A percentile compares a stretch with the other conserved stretches of the same genome.
Evolutionary conservation across 441 rosid species (phyloP).

Genomic region (Croton setiger): DNA sequence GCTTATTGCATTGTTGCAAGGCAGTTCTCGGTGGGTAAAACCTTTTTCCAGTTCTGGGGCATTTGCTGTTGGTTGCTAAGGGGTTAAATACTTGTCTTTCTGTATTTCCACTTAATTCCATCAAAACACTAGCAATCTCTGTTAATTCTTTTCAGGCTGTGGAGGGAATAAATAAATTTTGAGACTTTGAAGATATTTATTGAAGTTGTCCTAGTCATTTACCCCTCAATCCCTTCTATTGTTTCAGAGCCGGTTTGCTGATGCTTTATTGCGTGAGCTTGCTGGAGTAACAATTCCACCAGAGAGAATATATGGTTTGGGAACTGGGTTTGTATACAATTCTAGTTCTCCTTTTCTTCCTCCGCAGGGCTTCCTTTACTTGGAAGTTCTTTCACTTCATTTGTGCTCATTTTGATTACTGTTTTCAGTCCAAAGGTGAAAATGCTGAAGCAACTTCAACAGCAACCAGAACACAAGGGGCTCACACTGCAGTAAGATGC

Average conservation of each 20-base stretch:
- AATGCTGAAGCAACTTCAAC: slow-evolving; percentile 79
- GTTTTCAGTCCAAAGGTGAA: slow-evolving; percentile 74
- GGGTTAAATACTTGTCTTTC: no score
- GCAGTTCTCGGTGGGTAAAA: no score
- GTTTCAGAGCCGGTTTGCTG: slow-evolving; percentile 76
- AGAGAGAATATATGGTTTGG: slow-evolving; percentile 77
- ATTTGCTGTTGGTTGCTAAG: no score
- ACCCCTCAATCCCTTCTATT: not conserved
- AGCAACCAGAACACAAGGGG: slow-evolving; percentile 78
- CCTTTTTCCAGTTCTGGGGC: no score
- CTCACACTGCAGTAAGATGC: slow-evolving; percentile 59
- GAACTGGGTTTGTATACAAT: slow-evolving; percentile 65
- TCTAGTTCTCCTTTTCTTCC: slow-evolving; percentile 5
- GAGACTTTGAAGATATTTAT: not conserved
- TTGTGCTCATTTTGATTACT: slow-evolving; percentile 9
- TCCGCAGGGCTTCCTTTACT: slow-evolving; percentile 1
- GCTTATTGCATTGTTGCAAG: not conserved
- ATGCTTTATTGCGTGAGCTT: slow-evolving; percentile 64
- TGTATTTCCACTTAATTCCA: no score
- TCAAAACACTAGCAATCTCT: not conserved
- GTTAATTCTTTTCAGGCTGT: not conserved
- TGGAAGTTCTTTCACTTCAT: not conserved
- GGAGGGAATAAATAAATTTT: not conserved
- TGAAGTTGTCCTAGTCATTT: slow-evolving; percentile 3
- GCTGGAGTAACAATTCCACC: slow-evolving; percentile 74